A percentile compares a stretch with the other conserved stretches of the same genome.
Evolutionary conservation across 139 green algal genomes (phyloP).

Genomic region (Coelastrella sp.): DNA sequence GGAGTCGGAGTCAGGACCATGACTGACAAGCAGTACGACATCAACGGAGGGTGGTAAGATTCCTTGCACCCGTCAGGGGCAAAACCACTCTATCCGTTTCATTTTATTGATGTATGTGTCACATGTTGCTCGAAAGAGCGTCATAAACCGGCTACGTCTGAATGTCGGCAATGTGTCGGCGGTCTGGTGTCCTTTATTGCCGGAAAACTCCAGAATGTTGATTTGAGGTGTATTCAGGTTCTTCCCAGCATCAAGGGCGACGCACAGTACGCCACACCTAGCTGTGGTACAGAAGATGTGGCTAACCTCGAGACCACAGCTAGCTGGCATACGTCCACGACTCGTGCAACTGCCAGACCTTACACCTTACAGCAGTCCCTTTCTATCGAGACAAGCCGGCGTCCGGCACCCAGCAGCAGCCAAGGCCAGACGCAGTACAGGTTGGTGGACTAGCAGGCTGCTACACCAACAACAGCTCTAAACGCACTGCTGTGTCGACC

Average conservation of each 20-base stretch:
- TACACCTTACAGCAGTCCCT: background rate
- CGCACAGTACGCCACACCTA: background rate
- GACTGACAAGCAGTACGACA: no score
- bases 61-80: no score
- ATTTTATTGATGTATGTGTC: no score
- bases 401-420: background rate
- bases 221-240: no score
- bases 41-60: no score
- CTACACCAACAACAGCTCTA: background rate
- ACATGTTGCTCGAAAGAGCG: no score
- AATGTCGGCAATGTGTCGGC: no score
- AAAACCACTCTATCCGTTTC: no score
- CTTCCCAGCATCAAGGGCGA: background rate
- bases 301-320: background rate
- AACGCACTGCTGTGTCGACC: background rate
- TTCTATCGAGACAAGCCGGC: no score
- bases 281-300: background rate
- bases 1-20: no score
- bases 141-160: no score
- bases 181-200: background rate
- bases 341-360: background rate
- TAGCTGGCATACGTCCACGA: conserved; percentile 1
- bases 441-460: background rate
- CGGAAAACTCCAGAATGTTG: background rate
- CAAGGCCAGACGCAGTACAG: conserved; percentile 10